phyloP scores from a whole-genome alignment of 805 yeast species.

The Lipomyces spencermartinsiae region DNA sequence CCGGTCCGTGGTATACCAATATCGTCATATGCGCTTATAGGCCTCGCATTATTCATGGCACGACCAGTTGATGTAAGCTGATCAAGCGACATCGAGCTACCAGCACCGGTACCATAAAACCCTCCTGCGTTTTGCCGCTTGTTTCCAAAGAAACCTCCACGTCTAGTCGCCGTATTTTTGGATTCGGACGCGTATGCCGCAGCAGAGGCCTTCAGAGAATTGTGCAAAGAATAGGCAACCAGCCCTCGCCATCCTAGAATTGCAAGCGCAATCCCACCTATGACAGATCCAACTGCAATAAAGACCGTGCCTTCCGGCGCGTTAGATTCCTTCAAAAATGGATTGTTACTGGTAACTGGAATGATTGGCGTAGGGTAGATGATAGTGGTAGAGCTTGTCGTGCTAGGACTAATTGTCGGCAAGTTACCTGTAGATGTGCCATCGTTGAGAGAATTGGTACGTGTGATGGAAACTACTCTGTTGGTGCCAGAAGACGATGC shows the following conservation, averaged over 20 bases:
- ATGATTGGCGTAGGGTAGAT: conserved; percentile 55
- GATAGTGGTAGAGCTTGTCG: conserved; percentile 15
- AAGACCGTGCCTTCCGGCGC: conserved; percentile 81
- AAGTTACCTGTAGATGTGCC: conserved; percentile 8
- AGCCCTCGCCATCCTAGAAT: conserved; percentile 61
- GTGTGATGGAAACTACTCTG: conserved; percentile 17
- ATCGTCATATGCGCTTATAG: conserved; percentile 31
- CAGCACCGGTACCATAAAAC: conserved; percentile 36
- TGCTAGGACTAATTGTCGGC: conserved; percentile 15
- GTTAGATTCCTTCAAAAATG: conserved; percentile 59
- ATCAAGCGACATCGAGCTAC: conserved; percentile 29
- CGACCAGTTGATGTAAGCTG: conserved; percentile 32
- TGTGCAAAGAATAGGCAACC: conserved; percentile 56
- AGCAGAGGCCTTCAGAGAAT: conserved; percentile 55
- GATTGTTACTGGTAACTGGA: conserved; percentile 68
- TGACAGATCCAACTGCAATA: conserved; percentile 76
- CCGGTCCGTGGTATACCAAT: conserved; percentile 35
- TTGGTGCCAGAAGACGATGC: background rate
- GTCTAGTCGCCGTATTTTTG: conserved; percentile 21
- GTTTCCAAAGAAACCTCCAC: background rate
- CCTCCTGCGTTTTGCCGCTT: conserved; percentile 26
- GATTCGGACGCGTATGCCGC: conserved; percentile 40
- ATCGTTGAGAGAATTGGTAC: conserved; percentile 20
- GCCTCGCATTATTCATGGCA: conserved; percentile 29
- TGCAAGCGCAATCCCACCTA: conserved; percentile 62